Evolutionary conservation across 345 rosid genomes (phyloP).

Genomic region (Crucihimalaya himalaica): DNA sequence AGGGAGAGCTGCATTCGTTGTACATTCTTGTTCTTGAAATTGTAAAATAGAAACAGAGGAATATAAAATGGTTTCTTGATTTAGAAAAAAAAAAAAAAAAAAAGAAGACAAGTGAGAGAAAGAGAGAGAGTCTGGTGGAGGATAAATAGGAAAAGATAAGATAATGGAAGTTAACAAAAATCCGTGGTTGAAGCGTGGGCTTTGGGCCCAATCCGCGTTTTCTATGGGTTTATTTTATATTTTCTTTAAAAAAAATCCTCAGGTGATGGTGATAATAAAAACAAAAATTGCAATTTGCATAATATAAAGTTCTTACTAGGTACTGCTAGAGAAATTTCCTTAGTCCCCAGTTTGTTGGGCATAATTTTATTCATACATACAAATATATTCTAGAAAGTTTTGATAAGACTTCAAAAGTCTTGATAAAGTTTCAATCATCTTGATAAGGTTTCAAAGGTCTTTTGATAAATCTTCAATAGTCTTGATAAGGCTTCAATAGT

Average conservation of each 20-base stretch:
- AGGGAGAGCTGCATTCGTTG: slow-evolving; percentile 42
- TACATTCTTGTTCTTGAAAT: slow-evolving; percentile 25
- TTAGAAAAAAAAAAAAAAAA: neutral
- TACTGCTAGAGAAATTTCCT: neutral
- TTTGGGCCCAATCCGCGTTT: slow-evolving; percentile 32
- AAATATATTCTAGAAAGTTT: too few species aligned
- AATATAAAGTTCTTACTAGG: neutral
- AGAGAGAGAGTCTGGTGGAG: neutral
- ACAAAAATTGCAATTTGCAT: neutral
- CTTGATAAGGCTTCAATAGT: too few species aligned
- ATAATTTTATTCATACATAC: too few species aligned
- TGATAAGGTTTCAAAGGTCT: too few species aligned
- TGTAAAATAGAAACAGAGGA: neutral
- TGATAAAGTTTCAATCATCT: too few species aligned
- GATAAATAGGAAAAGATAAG: slow-evolving; percentile 18
- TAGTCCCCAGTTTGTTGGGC: neutral
- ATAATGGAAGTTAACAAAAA: neutral
- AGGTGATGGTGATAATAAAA: neutral
- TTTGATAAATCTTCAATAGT: too few species aligned
- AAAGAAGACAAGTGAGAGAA: slow-evolving; percentile 15
- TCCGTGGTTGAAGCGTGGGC: slow-evolving; percentile 38
- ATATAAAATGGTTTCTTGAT: neutral
- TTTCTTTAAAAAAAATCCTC: neutral
- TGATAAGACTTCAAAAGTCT: too few species aligned
- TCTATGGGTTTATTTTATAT: neutral